Evolutionary conservation across 2,329 filamentous ascomycete genomes (phyloP).

Genomic region (Proliferodiscus dingleyae): DNA sequence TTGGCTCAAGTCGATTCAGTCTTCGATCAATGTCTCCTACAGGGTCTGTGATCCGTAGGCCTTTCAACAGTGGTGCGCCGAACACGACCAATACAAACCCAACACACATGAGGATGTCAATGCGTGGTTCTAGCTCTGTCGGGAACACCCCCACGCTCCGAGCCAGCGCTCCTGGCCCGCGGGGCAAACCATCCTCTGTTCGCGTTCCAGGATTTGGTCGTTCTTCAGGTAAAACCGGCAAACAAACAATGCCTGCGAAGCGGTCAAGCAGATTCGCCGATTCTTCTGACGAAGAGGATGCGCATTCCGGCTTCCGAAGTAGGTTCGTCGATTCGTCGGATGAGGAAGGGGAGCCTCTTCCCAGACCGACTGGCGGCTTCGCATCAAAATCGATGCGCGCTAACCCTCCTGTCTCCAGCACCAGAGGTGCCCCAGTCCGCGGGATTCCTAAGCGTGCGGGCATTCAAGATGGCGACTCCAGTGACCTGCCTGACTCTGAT

Average conservation of each 20-base stretch:
- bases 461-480: slow-evolving; percentile 55
- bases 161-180: too few species aligned
- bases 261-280: slow-evolving; percentile 30
- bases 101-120: slow-evolving; percentile 36
- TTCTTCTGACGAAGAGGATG: slow-evolving; percentile 33
- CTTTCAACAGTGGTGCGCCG: slow-evolving; percentile 38
- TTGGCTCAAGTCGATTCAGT: slow-evolving; percentile 58
- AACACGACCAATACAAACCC: slow-evolving; percentile 38
- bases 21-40: slow-evolving; percentile 67
- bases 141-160: too few species aligned
- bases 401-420: slow-evolving; percentile 13
- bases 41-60: slow-evolving; percentile 42
- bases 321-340: slow-evolving; percentile 61
- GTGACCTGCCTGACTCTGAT: slow-evolving; percentile 57
- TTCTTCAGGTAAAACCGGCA: slow-evolving; percentile 11
- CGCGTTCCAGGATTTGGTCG: slow-evolving; percentile 26
- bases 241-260: slow-evolving; percentile 14
- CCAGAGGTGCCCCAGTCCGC: slow-evolving; percentile 40
- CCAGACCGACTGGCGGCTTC: slow-evolving; percentile 5
- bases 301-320: slow-evolving; percentile 35
- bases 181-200: too few species aligned
- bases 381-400: slow-evolving; percentile 17
- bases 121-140: too few species aligned
- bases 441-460: slow-evolving; percentile 41
- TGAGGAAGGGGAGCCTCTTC: slow-evolving; percentile 41